A percentile compares a stretch with the other conserved stretches of the same genome.
phyloP scores from a whole-genome alignment of 2,329 filamentous ascomycete genomes.

The Alternaria sp. region DNA sequence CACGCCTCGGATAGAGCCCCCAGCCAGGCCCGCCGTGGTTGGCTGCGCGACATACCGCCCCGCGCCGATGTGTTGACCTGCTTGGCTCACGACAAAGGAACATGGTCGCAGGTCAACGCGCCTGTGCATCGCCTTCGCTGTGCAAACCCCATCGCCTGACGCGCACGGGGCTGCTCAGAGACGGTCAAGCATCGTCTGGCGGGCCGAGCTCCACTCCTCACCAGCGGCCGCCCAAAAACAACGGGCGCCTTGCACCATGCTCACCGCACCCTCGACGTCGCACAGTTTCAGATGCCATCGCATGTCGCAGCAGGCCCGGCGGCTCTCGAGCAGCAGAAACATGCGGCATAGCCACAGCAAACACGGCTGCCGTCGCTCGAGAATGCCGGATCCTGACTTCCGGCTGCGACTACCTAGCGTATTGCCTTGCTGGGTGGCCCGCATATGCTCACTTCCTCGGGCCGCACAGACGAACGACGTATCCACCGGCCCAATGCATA shows the following conservation, averaged over 20 bases:
- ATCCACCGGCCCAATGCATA: constrained; percentile 4
- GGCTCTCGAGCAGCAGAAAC: not conserved
- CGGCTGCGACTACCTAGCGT: constrained; percentile 9
- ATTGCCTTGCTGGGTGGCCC: constrained; percentile 6
- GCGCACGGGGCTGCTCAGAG: constrained; percentile 13
- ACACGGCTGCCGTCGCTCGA: constrained; percentile 17
- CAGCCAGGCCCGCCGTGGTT: constrained; percentile 10
- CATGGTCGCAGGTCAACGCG: constrained; percentile 10
- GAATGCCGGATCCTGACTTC: constrained; percentile 18
- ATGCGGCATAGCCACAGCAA: not conserved
- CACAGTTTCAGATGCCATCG: constrained; percentile 21
- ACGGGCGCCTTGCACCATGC: constrained; percentile 22
- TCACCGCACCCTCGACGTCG: constrained; percentile 12
- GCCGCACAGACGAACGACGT: constrained; percentile 10
- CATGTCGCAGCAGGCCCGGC: not conserved
- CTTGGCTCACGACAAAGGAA: constrained; percentile 7
- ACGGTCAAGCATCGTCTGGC: constrained; percentile 23
- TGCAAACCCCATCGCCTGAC: constrained; percentile 33
- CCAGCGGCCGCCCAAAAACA: constrained; percentile 20
- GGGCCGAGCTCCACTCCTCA: constrained; percentile 33
- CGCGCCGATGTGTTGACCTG: constrained; percentile 18
- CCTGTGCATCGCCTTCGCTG: constrained; percentile 31
- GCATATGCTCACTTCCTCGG: constrained; percentile 10
- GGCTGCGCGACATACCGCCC: constrained; percentile 25
- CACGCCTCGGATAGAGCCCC: constrained; percentile 24